Percentiles rank a stretch among this genome's conserved stretches.
These are phyloP conservation scores for Haematococcus sp. DNA, from an alignment of 139 green algal species.

Conservation along the genomic window DNA sequence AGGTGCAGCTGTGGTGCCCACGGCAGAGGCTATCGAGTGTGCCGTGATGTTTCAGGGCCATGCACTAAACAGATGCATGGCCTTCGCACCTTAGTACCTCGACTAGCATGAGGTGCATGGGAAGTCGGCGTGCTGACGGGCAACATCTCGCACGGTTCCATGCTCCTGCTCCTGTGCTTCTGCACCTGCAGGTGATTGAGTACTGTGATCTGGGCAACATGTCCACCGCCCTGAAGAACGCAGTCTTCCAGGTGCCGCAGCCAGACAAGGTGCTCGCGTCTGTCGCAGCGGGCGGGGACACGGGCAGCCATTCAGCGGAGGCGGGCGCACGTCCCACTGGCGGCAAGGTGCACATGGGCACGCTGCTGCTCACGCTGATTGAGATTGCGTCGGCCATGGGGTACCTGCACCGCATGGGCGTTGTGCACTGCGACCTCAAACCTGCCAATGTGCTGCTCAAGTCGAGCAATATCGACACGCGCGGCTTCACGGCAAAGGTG, in stretches of 20 bases:
- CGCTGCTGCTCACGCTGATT: constrained; percentile 59
- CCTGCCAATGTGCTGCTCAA: constrained; percentile 87
- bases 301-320: not conserved
- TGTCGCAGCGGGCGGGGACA: not conserved
- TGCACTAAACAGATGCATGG: too few relatives aligned
- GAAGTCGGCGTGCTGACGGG: too few relatives aligned
- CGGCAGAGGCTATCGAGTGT: too few relatives aligned
- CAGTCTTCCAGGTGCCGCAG: constrained; percentile 35
- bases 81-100: too few relatives aligned
- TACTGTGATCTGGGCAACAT: constrained; percentile 67
- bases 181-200: constrained; percentile 44
- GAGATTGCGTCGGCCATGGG: constrained; percentile 54
- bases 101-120: too few relatives aligned
- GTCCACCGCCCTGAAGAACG: constrained; percentile 44
- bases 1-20: too few relatives aligned
- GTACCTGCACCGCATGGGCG: constrained; percentile 69
- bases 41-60: too few relatives aligned
- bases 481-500: constrained; percentile 75
- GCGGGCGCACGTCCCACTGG: not conserved
- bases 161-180: too few relatives aligned
- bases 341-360: constrained; percentile 35
- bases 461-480: constrained; percentile 41
- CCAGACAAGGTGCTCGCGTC: not conserved
- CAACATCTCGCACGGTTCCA: too few relatives aligned
- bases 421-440: constrained; percentile 82